These are phyloP conservation scores for Xerocomus potaroensis DNA, from an alignment of 768 basidiomycete species.

Conservation along the genomic window DNA sequence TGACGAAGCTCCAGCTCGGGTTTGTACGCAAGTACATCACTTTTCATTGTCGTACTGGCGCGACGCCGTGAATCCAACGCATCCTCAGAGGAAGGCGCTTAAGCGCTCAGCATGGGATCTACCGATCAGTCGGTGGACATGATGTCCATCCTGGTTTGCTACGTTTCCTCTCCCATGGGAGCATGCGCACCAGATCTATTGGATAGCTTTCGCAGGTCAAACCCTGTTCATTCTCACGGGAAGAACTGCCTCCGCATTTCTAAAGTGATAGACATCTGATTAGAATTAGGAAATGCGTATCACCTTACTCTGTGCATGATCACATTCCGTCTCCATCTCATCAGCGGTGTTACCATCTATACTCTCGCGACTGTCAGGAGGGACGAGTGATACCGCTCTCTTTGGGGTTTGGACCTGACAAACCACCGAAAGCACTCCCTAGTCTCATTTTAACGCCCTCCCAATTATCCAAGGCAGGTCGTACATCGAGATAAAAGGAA, in stretches of 20 bases:
- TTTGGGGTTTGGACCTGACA: slow-evolving; percentile 24
- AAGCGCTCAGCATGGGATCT: slow-evolving; percentile 28
- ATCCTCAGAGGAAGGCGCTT: slow-evolving; percentile 1
- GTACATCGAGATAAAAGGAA: slow-evolving; percentile 91
- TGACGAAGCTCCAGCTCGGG: background rate
- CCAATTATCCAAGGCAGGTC: slow-evolving; percentile 93
- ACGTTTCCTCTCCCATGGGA: slow-evolving; percentile 21
- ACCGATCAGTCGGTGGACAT: slow-evolving; percentile 28
- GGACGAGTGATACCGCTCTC: slow-evolving; percentile 17
- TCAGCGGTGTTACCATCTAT: too few species aligned
- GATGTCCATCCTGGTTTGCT: slow-evolving; percentile 25
- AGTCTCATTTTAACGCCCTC: slow-evolving; percentile 86
- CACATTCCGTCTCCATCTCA: too few species aligned
- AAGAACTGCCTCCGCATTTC: background rate
- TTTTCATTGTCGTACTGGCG: background rate
- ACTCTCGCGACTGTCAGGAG: too few species aligned
- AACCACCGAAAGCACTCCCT: slow-evolving; percentile 47
- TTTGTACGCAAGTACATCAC: background rate
- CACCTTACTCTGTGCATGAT: too few species aligned
- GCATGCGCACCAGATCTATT: background rate
- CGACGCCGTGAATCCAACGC: background rate
- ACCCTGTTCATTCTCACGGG: background rate
- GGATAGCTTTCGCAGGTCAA: background rate
- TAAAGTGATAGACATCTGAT: too few species aligned
- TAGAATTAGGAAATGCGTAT: too few species aligned